Evolutionary conservation across 768 basidiomycete genomes (phyloP), one percentile per base, ranked within the genome.

Genomic region (Mycena pura): DNA sequence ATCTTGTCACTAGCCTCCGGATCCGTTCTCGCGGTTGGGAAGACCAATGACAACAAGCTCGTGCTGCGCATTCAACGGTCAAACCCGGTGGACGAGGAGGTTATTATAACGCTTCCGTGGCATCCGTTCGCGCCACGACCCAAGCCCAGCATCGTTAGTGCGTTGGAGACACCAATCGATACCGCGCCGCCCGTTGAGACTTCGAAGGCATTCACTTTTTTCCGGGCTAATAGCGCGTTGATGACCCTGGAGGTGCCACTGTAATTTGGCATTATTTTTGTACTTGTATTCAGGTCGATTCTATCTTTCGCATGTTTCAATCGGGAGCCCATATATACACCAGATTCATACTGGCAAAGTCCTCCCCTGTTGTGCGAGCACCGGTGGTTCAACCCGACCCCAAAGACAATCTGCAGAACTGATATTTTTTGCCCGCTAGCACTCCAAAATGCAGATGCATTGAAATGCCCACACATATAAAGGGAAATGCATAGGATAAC

Each of bases 41-140:
- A 53, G 40, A 53, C 52, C n/a, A 43, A 17, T 3, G 31, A 43
- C 28, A 27, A 38, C 29, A 41, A 15, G n/a, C 29, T 53, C 3
- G 52, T 53, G n/a, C 39, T 53, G 17, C 52, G 52, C 27, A 43
- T 53, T 41, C 52, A 53, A 43, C 52, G 52, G 25, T 40, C 52
- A 40, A 43, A 53, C 29, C 29, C 52, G 19, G 21, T 29, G 13
- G n/a, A 22, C 28, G n/a, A 53, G 14, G 40, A 43, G 9, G 14
- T 53, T 15, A 13, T 15, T 6, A 32, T 53, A 5, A 22, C 19
- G n/a, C 29, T 53, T 53, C 52, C 52, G 52, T 53, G 52, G 52
- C 52, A 43, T 22, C 13, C 39, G 21, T 21, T 21, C n/a, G 39
- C 29, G 40, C 27, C 11, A n/a, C n/a, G n/a, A n/a, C n/a, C n/a